Percentiles rank a stretch among this genome's conserved stretches.
phyloP scores from a whole-genome alignment of 2,329 filamentous ascomycete genomes.

The Thelonectria discophora region DNA sequence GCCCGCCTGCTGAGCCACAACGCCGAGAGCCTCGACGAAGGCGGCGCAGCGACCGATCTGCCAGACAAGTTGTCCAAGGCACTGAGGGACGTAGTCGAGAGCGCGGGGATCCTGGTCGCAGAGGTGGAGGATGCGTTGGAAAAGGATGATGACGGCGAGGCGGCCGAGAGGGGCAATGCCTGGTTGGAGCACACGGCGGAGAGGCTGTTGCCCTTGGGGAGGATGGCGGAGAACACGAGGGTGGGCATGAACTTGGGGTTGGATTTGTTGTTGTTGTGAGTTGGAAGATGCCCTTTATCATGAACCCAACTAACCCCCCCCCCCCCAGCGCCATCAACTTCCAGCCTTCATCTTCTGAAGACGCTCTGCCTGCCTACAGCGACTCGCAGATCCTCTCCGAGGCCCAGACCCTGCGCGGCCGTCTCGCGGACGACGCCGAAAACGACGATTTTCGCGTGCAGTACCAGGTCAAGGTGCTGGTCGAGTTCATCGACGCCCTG shows the following conservation, averaged over 20 bases:
- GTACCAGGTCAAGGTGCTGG: constrained; percentile 27
- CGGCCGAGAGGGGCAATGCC: constrained; percentile 22
- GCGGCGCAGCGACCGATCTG: constrained; percentile 20
- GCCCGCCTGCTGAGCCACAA: constrained; percentile 40
- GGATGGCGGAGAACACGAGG: constrained; percentile 33
- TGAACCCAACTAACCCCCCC: constrained; percentile 16
- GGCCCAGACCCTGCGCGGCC: constrained; percentile 31
- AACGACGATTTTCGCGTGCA: constrained; percentile 35
- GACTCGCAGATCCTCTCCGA: constrained; percentile 42
- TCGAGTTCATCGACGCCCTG: constrained; percentile 38
- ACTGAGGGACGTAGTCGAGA: constrained; percentile 31
- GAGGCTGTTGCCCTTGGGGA: constrained; percentile 30
- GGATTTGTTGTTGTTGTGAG: constrained; percentile 38
- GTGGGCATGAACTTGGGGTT: constrained; percentile 39
- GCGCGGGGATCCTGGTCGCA: constrained; percentile 31
- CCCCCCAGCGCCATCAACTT: constrained; percentile 35
- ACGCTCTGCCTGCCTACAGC: constrained; percentile 41
- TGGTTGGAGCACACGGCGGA: constrained; percentile 41
- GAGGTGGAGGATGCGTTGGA: constrained; percentile 39
- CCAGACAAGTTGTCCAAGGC: constrained; percentile 28
- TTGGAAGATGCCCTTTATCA: too few relatives aligned
- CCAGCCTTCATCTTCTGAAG: constrained; percentile 28
- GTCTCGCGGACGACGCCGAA: constrained; percentile 29
- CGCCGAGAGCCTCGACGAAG: constrained; percentile 30
- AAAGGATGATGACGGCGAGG: constrained; percentile 21